phyloP scores from a whole-genome alignment of 1,284 basidiomycete species.

The Schizophyllum amplum region DNA sequence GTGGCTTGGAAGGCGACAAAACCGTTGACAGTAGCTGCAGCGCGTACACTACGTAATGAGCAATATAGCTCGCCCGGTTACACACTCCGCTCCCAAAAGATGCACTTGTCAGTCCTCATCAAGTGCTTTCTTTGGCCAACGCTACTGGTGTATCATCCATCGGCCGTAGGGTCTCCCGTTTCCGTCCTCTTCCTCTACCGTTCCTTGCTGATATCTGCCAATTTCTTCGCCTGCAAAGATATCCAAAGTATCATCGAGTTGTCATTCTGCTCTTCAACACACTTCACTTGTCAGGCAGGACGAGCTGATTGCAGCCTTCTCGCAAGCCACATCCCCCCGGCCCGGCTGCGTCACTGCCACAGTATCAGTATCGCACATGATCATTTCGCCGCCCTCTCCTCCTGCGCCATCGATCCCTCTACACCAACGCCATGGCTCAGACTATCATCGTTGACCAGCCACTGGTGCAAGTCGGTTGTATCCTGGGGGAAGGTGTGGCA shows the following conservation, averaged over 20 bases:
- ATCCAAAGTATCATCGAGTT: no score
- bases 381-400: constrained; percentile 1
- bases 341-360: not conserved
- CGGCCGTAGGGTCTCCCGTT: no score
- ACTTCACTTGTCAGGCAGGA: no score
- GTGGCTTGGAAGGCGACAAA: not conserved
- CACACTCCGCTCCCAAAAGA: not conserved
- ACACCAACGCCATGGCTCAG: constrained; percentile 14
- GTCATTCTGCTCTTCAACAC: no score
- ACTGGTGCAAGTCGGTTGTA: constrained; percentile 48
- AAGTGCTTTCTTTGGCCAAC: no score
- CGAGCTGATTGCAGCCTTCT: no score
- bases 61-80: not conserved
- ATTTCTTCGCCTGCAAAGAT: no score
- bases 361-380: not conserved
- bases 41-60: not conserved
- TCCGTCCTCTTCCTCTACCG: no score
- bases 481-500: constrained; percentile 52
- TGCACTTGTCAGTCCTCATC: no score
- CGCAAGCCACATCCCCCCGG: no score
- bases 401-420: constrained; percentile 11
- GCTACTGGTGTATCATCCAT: no score
- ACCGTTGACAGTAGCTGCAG: not conserved
- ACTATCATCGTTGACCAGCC: constrained; percentile 32
- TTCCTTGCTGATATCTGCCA: no score